Base-by-base conservation (phyloP, 192 early-diverging fungal genomes). In the Coemansia erecta region DNA sequence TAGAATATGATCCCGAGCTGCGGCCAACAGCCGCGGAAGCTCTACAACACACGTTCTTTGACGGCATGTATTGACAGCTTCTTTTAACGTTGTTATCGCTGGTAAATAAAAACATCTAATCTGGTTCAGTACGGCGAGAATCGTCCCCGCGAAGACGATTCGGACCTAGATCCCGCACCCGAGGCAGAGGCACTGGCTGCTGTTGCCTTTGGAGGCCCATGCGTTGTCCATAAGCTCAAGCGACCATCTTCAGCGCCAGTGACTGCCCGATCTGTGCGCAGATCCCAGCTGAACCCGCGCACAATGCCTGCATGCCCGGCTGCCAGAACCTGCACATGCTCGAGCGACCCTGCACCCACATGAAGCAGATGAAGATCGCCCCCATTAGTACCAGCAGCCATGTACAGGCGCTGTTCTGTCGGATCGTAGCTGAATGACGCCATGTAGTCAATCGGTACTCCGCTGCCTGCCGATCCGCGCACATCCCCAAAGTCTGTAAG, bases 281-380 rank as follows among this genome's bases (percentile, higher is more conserved):
- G 56, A 46, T 94, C 82, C 92, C 93, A 96, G 63, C 58, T 72
- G 44, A 87, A 80, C 7, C 85, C 87, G 24, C 97, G 81, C 52
- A 98, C 89, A 62, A 97, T 83, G 46, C 91, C 95, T n/a, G 71
- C 66, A 56, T 98, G 95, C 8, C 87, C 95, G 11, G 83, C 87
- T n/a, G 83, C 71, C 40, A 98, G 64, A 2, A 81, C 78, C 60
- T 92, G 88, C 13, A 90, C 89, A 11, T 92, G 75, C 51, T 95
- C 87, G 43, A 98, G 60, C 2, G 82, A 68, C 31, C 83, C 82
- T 10, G 91, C 73, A 44, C 82, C 86, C 21, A 98, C 94, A 71
- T 97, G 87, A 63, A 97, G 64, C 26, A 92, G 67, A 26, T 84
- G 84, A 8, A 98, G 72, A 42, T 87, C 81, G 48, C 95, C 77